Base-by-base conservation (phyloP, 306 rosid species). In the Vigna unguiculata region DNA sequence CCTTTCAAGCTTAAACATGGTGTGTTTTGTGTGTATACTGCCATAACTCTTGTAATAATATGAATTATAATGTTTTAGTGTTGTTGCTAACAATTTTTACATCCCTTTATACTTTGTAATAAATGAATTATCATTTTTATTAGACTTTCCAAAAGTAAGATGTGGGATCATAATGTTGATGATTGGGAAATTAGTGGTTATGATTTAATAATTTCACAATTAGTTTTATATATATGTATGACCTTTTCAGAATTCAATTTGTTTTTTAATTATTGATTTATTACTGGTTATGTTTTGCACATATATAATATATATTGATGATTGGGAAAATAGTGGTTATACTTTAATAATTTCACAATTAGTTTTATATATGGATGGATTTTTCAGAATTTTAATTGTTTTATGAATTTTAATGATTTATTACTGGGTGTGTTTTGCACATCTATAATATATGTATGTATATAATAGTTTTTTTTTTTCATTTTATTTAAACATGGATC, bases 11-110 rank as follows among this genome's bases (percentile, higher is more conserved):
- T 53, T 54, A 45, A 47, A 67, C 47, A 25, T 5, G 72, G 54
- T 40, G 58, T 24, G 65, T 75, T 78, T 51, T 4, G 22, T 6
- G 32, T 21, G 73, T 57, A 51, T 47, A 38, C 12, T 72, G 28
- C 20, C 64, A 48, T 24, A 4, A 3, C 0, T 57, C 5, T 13
- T 9, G 8, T 59, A 74, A 81, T 81, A 78, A 74, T 66, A 52
- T 15, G 65, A 67, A 16, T 61, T 34, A 28, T 61, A 67, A 72
- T 28, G 4, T 28, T 28, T 63, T 47, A 24, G 10, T 15, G 36
- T 4, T 32, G 36, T 32, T 79, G 78, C 81, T 77, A 57, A 43
- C 79, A 64, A 55, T 71, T 77, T n/a, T 77, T 77, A 62, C 59
- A 77, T 48, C 30, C 21, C 16, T 55, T 20, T 36, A 60, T 71